Conservation (phyloP, 1,284 basidiomycete genomes). For the Ceratobasidium sp. region DNA sequence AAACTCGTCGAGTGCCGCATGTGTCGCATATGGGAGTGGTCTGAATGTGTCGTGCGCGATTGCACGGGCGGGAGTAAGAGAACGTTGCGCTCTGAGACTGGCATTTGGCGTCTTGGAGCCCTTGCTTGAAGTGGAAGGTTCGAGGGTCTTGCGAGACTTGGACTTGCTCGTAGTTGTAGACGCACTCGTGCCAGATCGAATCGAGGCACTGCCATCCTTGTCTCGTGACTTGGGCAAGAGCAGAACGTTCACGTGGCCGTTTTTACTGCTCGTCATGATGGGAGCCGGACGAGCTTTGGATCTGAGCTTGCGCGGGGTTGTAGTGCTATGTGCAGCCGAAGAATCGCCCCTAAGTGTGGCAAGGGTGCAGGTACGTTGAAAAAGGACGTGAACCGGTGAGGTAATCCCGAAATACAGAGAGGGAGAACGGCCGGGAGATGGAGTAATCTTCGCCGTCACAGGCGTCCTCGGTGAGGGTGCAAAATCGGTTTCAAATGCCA, state of each 20-base stretch:
- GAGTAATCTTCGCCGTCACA: not conserved
- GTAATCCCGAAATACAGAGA: too few species aligned
- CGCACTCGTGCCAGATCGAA: constrained; percentile 22
- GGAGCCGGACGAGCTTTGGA: constrained; percentile 30
- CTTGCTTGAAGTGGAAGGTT: constrained; percentile 8
- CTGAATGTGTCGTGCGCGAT: constrained; percentile 25
- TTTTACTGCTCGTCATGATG: constrained; percentile 28
- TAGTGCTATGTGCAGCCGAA: not conserved
- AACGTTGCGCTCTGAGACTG: constrained; percentile 25
- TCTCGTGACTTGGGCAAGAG: constrained; percentile 25
- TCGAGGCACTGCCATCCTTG: constrained; percentile 16
- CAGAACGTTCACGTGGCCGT: constrained; percentile 37
- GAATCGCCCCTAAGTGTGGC: constrained; percentile 18
- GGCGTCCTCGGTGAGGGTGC: constrained; percentile 10
- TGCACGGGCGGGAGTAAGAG: constrained; percentile 22
- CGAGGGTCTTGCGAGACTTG: constrained; percentile 25
- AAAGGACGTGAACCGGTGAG: constrained; percentile 13
- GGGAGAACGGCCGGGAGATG: too few species aligned
- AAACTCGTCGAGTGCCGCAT: constrained; percentile 35
- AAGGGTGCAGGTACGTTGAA: constrained; percentile 26
- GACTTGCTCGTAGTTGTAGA: constrained; percentile 34
- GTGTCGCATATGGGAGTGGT: constrained; percentile 36
- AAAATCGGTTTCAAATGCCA: constrained; percentile 36
- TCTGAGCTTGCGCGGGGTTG: constrained; percentile 1
- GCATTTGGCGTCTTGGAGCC: constrained; percentile 6